A percentile compares a stretch with the other conserved stretches of the same genome.
phyloP scores from a whole-genome alignment of 768 basidiomycete species.

The Boletus speciosus region DNA sequence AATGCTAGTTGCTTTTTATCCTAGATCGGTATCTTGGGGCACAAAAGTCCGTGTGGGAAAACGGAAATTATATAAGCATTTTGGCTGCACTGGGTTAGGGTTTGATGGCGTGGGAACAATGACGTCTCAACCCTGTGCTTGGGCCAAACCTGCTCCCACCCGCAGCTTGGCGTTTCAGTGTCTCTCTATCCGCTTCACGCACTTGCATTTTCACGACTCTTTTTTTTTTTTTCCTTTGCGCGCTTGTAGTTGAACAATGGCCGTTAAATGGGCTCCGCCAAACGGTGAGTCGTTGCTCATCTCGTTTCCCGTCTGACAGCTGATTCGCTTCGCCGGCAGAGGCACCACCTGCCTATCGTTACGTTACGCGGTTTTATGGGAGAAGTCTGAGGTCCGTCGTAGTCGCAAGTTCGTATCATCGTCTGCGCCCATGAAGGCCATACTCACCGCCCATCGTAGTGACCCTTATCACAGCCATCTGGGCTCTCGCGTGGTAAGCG shows the following conservation, averaged over 20 bases:
- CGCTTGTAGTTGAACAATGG: slow-evolving; percentile 10
- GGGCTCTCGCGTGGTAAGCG: slow-evolving; percentile 63
- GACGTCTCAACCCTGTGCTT: slow-evolving; percentile 15
- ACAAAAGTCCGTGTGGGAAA: no score
- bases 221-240: not conserved
- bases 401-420: slow-evolving; percentile 36
- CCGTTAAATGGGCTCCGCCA: slow-evolving; percentile 7
- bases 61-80: no score
- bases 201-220: not conserved
- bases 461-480: slow-evolving; percentile 49
- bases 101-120: slow-evolving; percentile 23
- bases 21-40: no score
- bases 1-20: not conserved
- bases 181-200: slow-evolving; percentile 1
- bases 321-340: slow-evolving; percentile 18
- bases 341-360: slow-evolving; percentile 56
- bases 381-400: slow-evolving; percentile 64
- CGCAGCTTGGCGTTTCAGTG: not conserved
- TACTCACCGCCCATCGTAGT: slow-evolving; percentile 21
- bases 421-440: not conserved
- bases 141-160: not conserved
- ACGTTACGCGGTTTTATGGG: slow-evolving; percentile 52
- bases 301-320: not conserved
- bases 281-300: slow-evolving; percentile 6
- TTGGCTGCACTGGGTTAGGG: not conserved